phyloP scores from a whole-genome alignment of 495 filamentous ascomycete species.

The Neurospora sp. region DNA sequence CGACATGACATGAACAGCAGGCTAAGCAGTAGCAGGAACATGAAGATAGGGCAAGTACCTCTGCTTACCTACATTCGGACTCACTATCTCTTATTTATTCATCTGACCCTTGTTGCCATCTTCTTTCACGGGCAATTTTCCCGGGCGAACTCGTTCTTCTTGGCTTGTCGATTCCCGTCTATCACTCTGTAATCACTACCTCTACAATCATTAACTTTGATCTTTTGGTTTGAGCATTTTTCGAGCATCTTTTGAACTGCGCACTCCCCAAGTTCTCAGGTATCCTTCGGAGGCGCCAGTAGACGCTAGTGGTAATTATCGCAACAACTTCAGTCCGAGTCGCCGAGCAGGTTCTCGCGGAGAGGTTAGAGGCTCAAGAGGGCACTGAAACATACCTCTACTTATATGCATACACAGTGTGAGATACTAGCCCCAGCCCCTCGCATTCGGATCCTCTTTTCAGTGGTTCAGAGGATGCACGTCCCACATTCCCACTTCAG shows the following conservation, averaged over 20 bases:
- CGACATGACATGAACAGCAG: neutral
- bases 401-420: neutral
- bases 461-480: neutral
- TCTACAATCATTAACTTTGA: neutral
- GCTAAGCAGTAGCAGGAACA: neutral
- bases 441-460: neutral
- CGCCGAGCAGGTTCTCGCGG: neutral
- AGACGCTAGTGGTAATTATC: no score
- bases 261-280: neutral
- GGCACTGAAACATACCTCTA: neutral
- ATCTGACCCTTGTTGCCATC: neutral
- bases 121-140: no score
- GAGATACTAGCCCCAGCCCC: neutral
- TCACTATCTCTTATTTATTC: neutral
- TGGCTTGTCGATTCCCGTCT: neutral
- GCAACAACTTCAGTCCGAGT: neutral
- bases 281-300: neutral
- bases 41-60: neutral
- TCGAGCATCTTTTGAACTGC: neutral
- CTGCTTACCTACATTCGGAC: neutral
- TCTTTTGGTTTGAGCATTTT: neutral
- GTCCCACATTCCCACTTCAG: neutral
- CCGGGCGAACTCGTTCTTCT: neutral
- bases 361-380: neutral
- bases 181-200: no score